Evolutionary conservation across 2,329 filamentous ascomycete species (phyloP).

Genomic region (Trichoderma koningii): DNA sequence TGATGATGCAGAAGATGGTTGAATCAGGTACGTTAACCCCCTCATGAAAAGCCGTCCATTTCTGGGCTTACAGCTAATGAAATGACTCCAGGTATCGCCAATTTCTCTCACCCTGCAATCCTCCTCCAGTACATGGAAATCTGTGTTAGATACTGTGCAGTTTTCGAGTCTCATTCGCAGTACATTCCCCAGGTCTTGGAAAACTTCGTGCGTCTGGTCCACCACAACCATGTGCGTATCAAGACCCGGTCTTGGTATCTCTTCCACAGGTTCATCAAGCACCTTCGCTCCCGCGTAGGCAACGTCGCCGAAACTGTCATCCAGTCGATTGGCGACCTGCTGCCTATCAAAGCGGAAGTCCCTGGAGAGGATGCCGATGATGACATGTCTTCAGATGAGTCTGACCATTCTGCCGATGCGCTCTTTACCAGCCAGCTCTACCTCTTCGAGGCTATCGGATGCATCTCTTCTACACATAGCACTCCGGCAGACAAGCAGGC

Average conservation of each 20-base stretch:
- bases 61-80: constrained; percentile 31
- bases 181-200: constrained; percentile 86
- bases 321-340: constrained; percentile 81
- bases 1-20: constrained; percentile 96
- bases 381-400: constrained; percentile 93
- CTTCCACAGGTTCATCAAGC: constrained; percentile 89
- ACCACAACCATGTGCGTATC: constrained; percentile 84
- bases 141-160: constrained; percentile 87
- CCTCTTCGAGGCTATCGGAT: constrained; percentile 92
- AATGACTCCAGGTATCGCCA: constrained; percentile 67
- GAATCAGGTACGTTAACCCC: constrained; percentile 68
- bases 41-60: background rate
- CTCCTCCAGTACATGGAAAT: constrained; percentile 98
- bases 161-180: constrained; percentile 82
- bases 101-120: constrained; percentile 85
- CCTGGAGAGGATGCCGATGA: constrained; percentile 76
- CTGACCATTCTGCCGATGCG: constrained; percentile 85
- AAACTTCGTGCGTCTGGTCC: constrained; percentile 86
- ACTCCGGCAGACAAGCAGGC: constrained; percentile 84
- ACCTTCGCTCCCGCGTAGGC: constrained; percentile 78
- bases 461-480: constrained; percentile 78
- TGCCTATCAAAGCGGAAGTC: constrained; percentile 88
- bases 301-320: constrained; percentile 91
- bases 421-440: constrained; percentile 90
- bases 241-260: constrained; percentile 95